Conservation (phyloP, 179 eudicot genomes). For the Corrigiola litoralis region DNA sequence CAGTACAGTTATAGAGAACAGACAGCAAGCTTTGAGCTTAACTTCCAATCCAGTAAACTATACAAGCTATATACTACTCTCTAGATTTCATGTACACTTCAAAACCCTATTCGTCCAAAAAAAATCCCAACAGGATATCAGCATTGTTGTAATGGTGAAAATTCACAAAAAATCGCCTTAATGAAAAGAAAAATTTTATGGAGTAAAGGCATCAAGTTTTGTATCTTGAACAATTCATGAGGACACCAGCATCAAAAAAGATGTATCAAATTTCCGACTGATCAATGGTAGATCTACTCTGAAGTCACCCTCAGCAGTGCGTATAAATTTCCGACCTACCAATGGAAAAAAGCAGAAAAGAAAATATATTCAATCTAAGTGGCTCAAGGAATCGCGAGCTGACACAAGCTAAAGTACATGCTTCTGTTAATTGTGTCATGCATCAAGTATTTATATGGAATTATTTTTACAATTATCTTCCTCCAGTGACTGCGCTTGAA, state of each 20-base stretch:
- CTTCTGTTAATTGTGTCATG: background rate
- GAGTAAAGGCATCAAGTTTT: background rate
- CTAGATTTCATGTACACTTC: too few species aligned
- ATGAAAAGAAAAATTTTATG: background rate
- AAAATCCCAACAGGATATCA: too few species aligned
- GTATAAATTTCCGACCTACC: slow-evolving; percentile 5
- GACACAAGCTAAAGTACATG: background rate
- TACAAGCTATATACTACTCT: too few species aligned
- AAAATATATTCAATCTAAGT: slow-evolving; percentile 10
- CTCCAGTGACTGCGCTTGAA: slow-evolving; percentile 5
- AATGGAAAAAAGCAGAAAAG: slow-evolving; percentile 7
- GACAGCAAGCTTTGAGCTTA: too few species aligned
- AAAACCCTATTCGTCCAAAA: too few species aligned
- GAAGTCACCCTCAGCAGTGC: background rate
- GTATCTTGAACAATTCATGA: background rate
- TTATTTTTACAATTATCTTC: slow-evolving; percentile 9
- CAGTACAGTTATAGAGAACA: too few species aligned
- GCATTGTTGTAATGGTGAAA: background rate
- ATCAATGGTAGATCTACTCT: background rate
- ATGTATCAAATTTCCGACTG: background rate
- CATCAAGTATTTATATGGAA: slow-evolving; percentile 4
- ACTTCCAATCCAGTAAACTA: too few species aligned
- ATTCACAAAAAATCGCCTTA: background rate
- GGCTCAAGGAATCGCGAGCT: slow-evolving; percentile 14
- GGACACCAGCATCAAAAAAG: too few species aligned